Evolutionary conservation across 441 rosid species (phyloP).

Genomic region (Caryocar brasiliense): DNA sequence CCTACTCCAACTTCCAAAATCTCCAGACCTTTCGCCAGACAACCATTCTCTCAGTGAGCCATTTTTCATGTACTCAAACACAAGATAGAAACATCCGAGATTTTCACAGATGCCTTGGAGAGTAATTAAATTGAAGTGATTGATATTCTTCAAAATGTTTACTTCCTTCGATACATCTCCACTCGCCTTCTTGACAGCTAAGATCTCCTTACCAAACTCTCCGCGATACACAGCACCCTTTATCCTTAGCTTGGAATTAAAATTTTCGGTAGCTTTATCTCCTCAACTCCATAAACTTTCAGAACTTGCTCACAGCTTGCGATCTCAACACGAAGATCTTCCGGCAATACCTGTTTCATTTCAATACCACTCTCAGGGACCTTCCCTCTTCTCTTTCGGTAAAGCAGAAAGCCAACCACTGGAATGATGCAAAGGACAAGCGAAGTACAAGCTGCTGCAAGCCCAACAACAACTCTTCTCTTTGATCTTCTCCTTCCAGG

Average conservation of each 20-base stretch:
- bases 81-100: slow-evolving; percentile 21
- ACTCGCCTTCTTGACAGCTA: slow-evolving; percentile 28
- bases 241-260: slow-evolving; percentile 28
- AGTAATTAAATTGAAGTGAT: slow-evolving; percentile 44
- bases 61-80: slow-evolving; percentile 33
- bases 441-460: slow-evolving; percentile 23
- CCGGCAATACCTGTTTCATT: slow-evolving; percentile 2
- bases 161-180: slow-evolving; percentile 30
- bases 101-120: slow-evolving; percentile 33
- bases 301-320: slow-evolving; percentile 34
- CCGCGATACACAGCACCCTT: slow-evolving; percentile 32
- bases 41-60: slow-evolving; percentile 41
- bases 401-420: slow-evolving; percentile 7
- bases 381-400: slow-evolving; percentile 10
- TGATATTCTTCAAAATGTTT: slow-evolving; percentile 34
- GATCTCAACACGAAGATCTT: slow-evolving; percentile 28
- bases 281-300: slow-evolving; percentile 22
- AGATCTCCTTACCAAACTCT: slow-evolving; percentile 19
- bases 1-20: slow-evolving; percentile 13
- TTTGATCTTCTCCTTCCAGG: slow-evolving; percentile 5
- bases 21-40: slow-evolving; percentile 2
- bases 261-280: slow-evolving; percentile 31
- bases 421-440: slow-evolving; percentile 11
- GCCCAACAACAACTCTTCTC: slow-evolving; percentile 3
- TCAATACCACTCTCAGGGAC: neutral